Evolutionary conservation across 164 flowering plant genomes (phyloP).

Genomic region (Dillenia turbinata): DNA sequence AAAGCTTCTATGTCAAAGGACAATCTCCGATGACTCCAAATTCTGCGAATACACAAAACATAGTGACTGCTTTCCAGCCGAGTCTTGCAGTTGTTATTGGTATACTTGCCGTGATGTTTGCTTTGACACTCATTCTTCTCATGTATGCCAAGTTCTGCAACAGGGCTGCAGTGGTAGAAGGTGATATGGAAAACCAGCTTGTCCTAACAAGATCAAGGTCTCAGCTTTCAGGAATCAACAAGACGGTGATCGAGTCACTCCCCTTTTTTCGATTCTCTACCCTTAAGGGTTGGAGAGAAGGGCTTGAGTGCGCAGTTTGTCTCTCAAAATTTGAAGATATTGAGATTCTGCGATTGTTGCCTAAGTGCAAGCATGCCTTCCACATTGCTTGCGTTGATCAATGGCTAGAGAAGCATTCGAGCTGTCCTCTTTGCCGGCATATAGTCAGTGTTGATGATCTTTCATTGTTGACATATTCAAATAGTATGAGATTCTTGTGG

Average conservation of each 20-base stretch:
- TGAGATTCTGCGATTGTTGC: conserved; percentile 69
- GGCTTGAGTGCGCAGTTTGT: conserved; percentile 87
- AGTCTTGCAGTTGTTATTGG: conserved; percentile 73
- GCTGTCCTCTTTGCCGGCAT: conserved; percentile 79
- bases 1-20: conserved; percentile 14
- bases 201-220: conserved; percentile 24
- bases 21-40: conserved; percentile 5
- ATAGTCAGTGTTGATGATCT: conserved; percentile 46
- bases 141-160: conserved; percentile 72
- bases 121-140: conserved; percentile 54
- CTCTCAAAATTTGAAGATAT: conserved; percentile 67
- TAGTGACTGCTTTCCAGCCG: conserved; percentile 41
- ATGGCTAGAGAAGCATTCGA: conserved; percentile 91
- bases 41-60: background rate
- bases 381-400: conserved; percentile 74
- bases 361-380: conserved; percentile 86
- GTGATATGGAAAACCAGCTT: background rate
- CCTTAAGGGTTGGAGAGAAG: conserved; percentile 64
- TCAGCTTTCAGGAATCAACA: conserved; percentile 71
- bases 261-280: conserved; percentile 85
- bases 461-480: conserved; percentile 31
- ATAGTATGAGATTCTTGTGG: conserved; percentile 46
- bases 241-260: conserved; percentile 68
- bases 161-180: conserved; percentile 3
- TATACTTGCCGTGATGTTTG: conserved; percentile 57